Base-by-base conservation (phyloP, 2,329 filamentous ascomycete species). In the Dactylellina leptospora region DNA sequence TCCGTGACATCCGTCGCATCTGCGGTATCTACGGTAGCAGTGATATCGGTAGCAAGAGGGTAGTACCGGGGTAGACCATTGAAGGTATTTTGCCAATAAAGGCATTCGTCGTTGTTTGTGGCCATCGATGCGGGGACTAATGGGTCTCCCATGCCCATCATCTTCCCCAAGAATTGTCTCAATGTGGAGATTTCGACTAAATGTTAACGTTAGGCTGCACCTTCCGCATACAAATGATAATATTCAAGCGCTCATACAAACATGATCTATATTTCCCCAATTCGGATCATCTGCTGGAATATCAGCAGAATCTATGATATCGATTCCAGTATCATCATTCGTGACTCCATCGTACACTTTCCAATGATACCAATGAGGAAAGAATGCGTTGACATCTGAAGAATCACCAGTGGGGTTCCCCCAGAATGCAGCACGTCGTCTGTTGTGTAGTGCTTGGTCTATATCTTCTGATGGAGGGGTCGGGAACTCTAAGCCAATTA, bases 321-420 rank as follows among this genome's bases (percentile, higher is more conserved):
- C n/a, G 9, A 54, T 27, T 22, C 28, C 20, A 20, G 20, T 18
- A 5, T 16, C 20, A n/a, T 25, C 38, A 30, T 44, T 44, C 16
- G 53, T 58, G 4, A 45, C 25, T 8, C 53, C 38, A 44, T 58
- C 53, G 18, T 58, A 58, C 3, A 58, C 18, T 27, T 25, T 28
- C 36, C 36, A 58, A 22, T 58, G 53, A 20, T 58, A 58, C 53
- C 53, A 58, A 18, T 58, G 53, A n/a, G 53, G 53, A 16, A 58
- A 58, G 16, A 58, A 58, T 6, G 53, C 36, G 27, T 44, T 58
- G 5, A 4, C 10, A 20, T 44, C 36, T 25, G 20, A 18, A 9
- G 18, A 22, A 20, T 58, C 25, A 8, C 53, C 53, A n/a, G 53
- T 18, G 13, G 38, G 10, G 16, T 45, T 58, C 8, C 53, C 53